Evolutionary conservation across 1,284 basidiomycete species (phyloP), one percentile per base, ranked within the genome.

Genomic region (Fomitopsis schrenkii): DNA sequence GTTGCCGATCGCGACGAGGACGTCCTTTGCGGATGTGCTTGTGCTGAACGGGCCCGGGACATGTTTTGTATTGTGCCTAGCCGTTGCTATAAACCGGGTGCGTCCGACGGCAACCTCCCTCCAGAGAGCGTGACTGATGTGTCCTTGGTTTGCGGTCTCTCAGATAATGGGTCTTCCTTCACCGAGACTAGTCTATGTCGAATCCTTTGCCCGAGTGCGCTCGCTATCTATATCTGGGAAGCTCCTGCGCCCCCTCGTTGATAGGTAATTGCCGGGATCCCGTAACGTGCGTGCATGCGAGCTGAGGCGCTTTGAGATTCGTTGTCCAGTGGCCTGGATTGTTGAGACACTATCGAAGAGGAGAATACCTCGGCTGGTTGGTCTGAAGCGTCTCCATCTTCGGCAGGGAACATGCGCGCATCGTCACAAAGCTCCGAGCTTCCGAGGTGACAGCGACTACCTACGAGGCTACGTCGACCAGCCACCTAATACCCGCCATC

Each of bases 21-120:
- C 69, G 17, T 74, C 78, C 1, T 88, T 87, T 69, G 85, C 88
- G 14, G 94, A 98, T 63, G 78, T 95, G 28, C 77, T 99, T 30
- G 75, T 99, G 58, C 75, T 99, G 48, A 99, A 99, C 74, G 97
- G 97, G 6, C 97, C 97, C 0, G 97, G 96, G 9, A 98, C 97
- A 3, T 97, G 94, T 71, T 87, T 97, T 38, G 80, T 91, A 2
- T 80, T 99, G 17, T 93, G 90, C 58, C 63, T 84, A 6, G 86
- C 92, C 0, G 81, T 87, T 14, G 91, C 90, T 70, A 66, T 94
- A 30, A 88, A 91, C 63, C 84, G 87, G 72, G 97, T 95, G 68
- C 70, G 90, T 77, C 9, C 26, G 30, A 22, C 46, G 56, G 30
- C 30, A 48, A 54, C 59, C 59, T 55, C 62, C 28, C 41, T 59